Evolutionary conservation across 108 stramenopile species (phyloP).

Genomic region (Craspedostauros australis): DNA sequence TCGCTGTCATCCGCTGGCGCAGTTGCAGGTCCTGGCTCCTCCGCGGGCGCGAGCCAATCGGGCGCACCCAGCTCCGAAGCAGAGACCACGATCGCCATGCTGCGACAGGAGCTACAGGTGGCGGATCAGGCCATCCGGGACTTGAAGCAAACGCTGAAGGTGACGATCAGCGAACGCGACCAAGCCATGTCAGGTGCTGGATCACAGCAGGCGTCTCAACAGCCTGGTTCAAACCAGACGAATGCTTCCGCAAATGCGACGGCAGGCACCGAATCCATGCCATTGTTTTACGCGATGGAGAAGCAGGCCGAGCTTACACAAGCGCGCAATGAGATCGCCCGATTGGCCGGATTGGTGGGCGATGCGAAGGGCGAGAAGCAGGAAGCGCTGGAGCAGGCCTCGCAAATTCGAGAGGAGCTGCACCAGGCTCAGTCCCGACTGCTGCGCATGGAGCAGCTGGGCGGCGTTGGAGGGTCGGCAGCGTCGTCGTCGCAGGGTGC

Average conservation of each 20-base stretch:
- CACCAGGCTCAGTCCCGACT: constrained; percentile 63
- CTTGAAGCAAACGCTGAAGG: constrained; percentile 69
- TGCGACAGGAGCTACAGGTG: constrained; percentile 70
- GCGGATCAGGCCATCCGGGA: constrained; percentile 74
- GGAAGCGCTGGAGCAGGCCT: constrained; percentile 68
- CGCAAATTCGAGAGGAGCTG: constrained; percentile 58
- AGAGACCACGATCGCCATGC: constrained; percentile 72
- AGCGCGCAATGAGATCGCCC: constrained; percentile 76
- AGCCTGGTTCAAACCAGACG: neutral
- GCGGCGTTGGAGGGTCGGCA: neutral
- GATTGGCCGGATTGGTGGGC: constrained; percentile 67
- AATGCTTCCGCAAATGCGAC: constrained; percentile 5
- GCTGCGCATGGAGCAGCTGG: constrained; percentile 41
- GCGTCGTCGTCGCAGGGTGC: too few species aligned
- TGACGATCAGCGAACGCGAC: too few species aligned
- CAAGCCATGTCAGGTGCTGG: neutral
- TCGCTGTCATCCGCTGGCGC: neutral
- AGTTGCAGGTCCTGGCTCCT: too few species aligned
- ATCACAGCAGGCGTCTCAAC: neutral
- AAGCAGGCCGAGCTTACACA: constrained; percentile 84
- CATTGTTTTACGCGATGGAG: constrained; percentile 84
- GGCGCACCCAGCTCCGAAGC: constrained; percentile 27
- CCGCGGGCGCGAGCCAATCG: neutral
- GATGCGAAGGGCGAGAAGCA: constrained; percentile 69
- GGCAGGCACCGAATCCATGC: constrained; percentile 37